Evolutionary conservation across 192 early-diverging fungal species (phyloP), one percentile per base, ranked within the genome.

Genomic region (Paraglomus brasilianum): DNA sequence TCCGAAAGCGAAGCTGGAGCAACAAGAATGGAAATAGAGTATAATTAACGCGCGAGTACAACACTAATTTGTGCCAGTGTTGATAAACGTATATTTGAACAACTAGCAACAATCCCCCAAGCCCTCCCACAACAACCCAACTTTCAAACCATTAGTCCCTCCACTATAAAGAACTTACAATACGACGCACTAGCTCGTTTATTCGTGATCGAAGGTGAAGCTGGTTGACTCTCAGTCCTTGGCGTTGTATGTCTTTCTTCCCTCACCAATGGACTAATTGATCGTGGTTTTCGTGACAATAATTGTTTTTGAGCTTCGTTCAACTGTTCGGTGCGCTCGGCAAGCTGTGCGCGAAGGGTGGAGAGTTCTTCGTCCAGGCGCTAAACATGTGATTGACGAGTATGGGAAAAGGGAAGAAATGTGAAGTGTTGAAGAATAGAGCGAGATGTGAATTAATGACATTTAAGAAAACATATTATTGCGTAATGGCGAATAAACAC

Each of bases 1-100:
- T 78, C 77, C n/a, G 79, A 78, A n/a, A 78, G 51, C 41, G 79
- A 73, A 13, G 74, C 76, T 80, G 67, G 5, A 51, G n/a, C n/a
- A 21, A 30, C 30, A 30, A 30, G 30, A 30, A 30, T 40, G 46
- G 46, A 21, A 14, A 21, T 24, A 64, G 42, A 69, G 17, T n/a
- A n/a, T n/a, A n/a, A n/a, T n/a, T n/a, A 71, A 49, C 15, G 39
- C 0, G 1, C 21, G 44, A 36, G 19, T 69, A 30, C 36, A 30
- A 55, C 14, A 36, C 21, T 24, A 24, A 15, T 63, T 69, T 7
- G 3, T 30, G 30, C 3, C 30, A 30, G 30, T 3, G 3, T 30
- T 30, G 30, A 30, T 30, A 30, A 30, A 30, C 30, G 30, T 30
- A 30, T 30, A 30, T n/a, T n/a, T n/a, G n/a, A n/a, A n/a, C 30